These are phyloP conservation scores for Globisporangium okanoganense DNA, from an alignment of 352 stramenopile genomes.

Conservation along the genomic window DNA sequence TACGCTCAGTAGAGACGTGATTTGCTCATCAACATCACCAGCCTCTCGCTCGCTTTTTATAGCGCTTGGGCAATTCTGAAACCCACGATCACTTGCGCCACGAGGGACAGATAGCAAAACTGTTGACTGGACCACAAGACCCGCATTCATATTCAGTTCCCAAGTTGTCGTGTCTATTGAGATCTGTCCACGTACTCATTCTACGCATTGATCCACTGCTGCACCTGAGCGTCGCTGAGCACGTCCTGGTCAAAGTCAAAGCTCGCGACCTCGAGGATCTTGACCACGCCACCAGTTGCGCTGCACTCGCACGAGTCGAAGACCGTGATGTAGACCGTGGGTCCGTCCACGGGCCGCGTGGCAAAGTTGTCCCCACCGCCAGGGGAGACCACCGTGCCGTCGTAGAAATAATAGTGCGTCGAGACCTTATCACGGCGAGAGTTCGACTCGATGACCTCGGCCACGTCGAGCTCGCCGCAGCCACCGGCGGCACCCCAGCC, in stretches of 20 bases:
- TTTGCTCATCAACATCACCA: background rate
- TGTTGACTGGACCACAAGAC: background rate
- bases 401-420: slow-evolving; percentile 30
- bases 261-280: slow-evolving; percentile 53
- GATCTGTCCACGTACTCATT: background rate
- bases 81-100: background rate
- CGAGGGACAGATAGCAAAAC: background rate
- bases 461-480: slow-evolving; percentile 26
- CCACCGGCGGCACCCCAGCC: slow-evolving; percentile 16
- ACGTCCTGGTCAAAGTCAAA: slow-evolving; percentile 44
- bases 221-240: slow-evolving; percentile 12
- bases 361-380: slow-evolving; percentile 30
- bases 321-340: slow-evolving; percentile 56
- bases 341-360: slow-evolving; percentile 18
- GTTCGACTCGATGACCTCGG: slow-evolving; percentile 23
- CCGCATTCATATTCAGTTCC: background rate
- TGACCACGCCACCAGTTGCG: slow-evolving; percentile 29
- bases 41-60: background rate
- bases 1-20: background rate
- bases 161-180: background rate
- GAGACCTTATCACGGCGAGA: slow-evolving; percentile 8
- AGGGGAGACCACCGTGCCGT: slow-evolving; percentile 15
- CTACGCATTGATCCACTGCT: slow-evolving; percentile 16
- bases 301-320: slow-evolving; percentile 34
- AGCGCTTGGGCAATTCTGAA: background rate